Evolutionary conservation across 805 yeast species (phyloP), one percentile per base, ranked within the genome.

Genomic region (Candida jianshihensis): DNA sequence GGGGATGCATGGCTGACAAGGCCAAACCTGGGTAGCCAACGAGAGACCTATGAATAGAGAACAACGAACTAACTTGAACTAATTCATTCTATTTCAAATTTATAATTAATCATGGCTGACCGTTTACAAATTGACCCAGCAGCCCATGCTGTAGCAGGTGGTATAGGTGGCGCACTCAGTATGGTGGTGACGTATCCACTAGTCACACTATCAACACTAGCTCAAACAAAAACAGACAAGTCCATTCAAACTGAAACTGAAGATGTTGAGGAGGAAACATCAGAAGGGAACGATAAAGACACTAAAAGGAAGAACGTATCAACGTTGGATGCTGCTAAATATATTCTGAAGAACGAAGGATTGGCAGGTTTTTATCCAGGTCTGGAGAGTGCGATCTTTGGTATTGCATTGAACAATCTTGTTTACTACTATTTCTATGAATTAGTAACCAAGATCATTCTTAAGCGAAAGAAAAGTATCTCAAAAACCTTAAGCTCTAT

Each of bases 91-190:
- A 11, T 7, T 8, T 21, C 24, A 8, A 11, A 21, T 11, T 11
- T 21, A 8, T n/a, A 25, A 14, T 25, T 25, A 13, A 28, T 16
- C 5, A 52, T 51, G 55, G 20, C 54, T 15, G 44, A 42, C 26
- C 49, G 57, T 43, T 38, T 52, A 15, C 38, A 46, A 30, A 53
- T 46, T 12, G 54, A 52, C 31, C 58, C 58, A 3, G 38, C 44
- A 5, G 87, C 92, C 12, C 96, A 89, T 54, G 96, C 96, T n/a
- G 59, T 89, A 10, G 83, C 96, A 6, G 97, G 97, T 10, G 95
- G 96, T 25, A 81, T 89, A 6, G 95, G 96, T 19, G 97, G 97
- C 12, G 88, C 90, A 17, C 70, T 86, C 20, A 75, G 95, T 3
- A 82, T 87, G 81, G 72, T 81, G 1, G 78, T 87, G 27, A 89